A percentile compares a stretch with the other conserved stretches of the same genome.
Evolutionary conservation across 2,329 filamentous ascomycete genomes (phyloP).

Genomic region (Colletotrichum spaethianum): DNA sequence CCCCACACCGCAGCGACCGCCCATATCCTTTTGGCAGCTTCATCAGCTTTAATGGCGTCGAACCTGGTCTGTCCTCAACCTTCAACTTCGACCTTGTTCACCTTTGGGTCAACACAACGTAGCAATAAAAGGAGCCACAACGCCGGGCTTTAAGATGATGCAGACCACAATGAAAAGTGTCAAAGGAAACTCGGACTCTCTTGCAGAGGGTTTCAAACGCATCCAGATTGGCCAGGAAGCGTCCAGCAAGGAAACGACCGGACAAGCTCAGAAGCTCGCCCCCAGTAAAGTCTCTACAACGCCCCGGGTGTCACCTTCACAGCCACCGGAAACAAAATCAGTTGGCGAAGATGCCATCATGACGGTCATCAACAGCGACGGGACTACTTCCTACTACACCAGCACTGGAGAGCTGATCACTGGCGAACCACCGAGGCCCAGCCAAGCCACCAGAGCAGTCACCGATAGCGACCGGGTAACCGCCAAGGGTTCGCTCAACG

Average conservation of each 20-base stretch:
- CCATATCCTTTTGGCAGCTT: background rate
- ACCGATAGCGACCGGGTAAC: slow-evolving; percentile 33
- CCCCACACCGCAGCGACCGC: background rate
- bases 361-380: slow-evolving; percentile 20
- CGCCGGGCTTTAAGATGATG: background rate
- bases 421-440: background rate
- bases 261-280: background rate
- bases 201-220: background rate
- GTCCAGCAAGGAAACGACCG: background rate
- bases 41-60: background rate
- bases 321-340: background rate
- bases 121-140: background rate
- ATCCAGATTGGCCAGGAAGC: background rate
- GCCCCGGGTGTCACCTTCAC: background rate
- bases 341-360: background rate
- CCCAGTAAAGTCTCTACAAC: background rate
- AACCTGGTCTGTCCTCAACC: background rate
- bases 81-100: background rate
- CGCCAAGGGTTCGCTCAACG: slow-evolving; percentile 26
- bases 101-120: background rate
- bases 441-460: slow-evolving; percentile 26
- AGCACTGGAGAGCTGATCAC: background rate
- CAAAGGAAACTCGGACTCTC: background rate
- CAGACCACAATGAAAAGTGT: background rate
- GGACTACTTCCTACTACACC: slow-evolving; percentile 13